Conservation (phyloP, 2,329 filamentous ascomycete genomes). For the Dendryphion nanum region DNA sequence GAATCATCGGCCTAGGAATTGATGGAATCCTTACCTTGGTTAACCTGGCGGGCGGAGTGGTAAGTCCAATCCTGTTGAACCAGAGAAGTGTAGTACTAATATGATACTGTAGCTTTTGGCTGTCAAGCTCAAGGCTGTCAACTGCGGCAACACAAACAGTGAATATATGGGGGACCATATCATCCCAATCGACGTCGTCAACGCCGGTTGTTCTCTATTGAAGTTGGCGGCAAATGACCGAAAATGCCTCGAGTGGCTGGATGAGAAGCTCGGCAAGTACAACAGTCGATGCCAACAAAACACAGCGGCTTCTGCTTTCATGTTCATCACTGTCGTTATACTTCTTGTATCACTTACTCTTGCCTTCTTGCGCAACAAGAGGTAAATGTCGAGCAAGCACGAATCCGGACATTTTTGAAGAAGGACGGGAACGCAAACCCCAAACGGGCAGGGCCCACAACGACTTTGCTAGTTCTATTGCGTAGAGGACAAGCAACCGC, state of each 20-base stretch:
- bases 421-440: too few relatives aligned
- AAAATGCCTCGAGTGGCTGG: neutral
- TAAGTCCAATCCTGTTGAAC: conserved; percentile 11
- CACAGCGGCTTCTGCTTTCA: conserved; percentile 24
- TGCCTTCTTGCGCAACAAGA: conserved; percentile 6
- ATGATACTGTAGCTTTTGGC: neutral
- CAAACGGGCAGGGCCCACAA: too few relatives aligned
- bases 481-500: too few relatives aligned
- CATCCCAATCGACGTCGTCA: neutral
- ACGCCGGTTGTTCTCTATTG: neutral
- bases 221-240: neutral
- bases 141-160: neutral
- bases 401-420: too few relatives aligned
- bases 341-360: conserved; percentile 10
- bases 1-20: conserved; percentile 10
- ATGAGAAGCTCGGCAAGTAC: conserved; percentile 3
- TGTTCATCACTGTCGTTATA: conserved; percentile 16
- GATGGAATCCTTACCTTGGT: conserved; percentile 13
- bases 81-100: neutral
- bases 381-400: too few relatives aligned
- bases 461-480: too few relatives aligned
- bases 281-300: conserved; percentile 16
- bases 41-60: conserved; percentile 19
- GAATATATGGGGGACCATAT: neutral
- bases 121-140: neutral